These are phyloP conservation scores for Leccinum subrobustum DNA, from an alignment of 1,284 basidiomycete species.

Conservation along the genomic window DNA sequence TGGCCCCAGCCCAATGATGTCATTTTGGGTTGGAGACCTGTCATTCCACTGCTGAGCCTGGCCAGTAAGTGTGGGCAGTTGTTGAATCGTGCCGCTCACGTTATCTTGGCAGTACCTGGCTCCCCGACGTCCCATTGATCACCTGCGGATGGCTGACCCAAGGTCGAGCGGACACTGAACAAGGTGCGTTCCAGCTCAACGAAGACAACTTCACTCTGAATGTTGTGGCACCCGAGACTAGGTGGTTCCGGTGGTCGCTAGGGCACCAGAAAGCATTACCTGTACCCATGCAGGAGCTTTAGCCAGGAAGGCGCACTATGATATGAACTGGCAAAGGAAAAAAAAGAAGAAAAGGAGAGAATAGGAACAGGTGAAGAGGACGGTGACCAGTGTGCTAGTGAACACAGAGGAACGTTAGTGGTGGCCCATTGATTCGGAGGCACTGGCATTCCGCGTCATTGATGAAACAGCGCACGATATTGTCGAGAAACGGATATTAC, in stretches of 20 bases:
- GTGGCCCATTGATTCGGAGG: slow-evolving; percentile 24
- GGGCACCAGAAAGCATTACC: slow-evolving; percentile 23
- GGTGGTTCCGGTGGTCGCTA: slow-evolving; percentile 22
- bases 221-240: slow-evolving; percentile 21
- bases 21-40: slow-evolving; percentile 30
- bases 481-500: slow-evolving; percentile 27
- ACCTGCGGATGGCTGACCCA: not conserved
- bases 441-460: slow-evolving; percentile 21
- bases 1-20: slow-evolving; percentile 20
- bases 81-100: not conserved
- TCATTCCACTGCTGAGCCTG: slow-evolving; percentile 31
- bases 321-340: not conserved
- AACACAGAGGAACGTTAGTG: not conserved
- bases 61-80: slow-evolving; percentile 24
- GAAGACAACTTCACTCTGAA: not conserved
- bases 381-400: not conserved
- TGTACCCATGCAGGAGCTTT: not conserved
- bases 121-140: not conserved
- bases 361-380: slow-evolving; percentile 25
- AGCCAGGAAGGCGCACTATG: slow-evolving; percentile 28
- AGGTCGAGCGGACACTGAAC: not conserved
- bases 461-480: slow-evolving; percentile 24
- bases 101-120: not conserved
- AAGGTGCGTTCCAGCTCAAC: not conserved
- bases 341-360: not conserved